These are phyloP conservation scores for Trichoderma gracile DNA, from an alignment of 2,329 filamentous ascomycete species.

Conservation along the genomic window DNA sequence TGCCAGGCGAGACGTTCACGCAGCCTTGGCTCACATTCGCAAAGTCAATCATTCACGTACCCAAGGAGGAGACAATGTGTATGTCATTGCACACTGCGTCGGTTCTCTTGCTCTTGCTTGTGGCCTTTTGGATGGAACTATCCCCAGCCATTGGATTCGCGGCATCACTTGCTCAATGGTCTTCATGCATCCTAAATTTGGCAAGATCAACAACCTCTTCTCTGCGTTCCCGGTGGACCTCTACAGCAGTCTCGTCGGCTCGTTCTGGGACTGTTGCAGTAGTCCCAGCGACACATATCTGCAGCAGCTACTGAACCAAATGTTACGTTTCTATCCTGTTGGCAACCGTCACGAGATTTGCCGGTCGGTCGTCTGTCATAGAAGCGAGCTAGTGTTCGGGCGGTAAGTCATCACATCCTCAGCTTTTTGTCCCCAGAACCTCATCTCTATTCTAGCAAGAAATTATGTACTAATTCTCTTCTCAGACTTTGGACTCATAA, in stretches of 20 bases:
- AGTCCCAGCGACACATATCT: conserved; percentile 9
- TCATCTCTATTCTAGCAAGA: no score
- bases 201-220: conserved; percentile 27
- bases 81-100: conserved; percentile 63
- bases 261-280: conserved; percentile 30
- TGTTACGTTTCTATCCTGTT: no score
- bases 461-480: no score
- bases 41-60: conserved; percentile 34
- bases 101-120: conserved; percentile 59
- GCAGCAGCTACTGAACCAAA: no score
- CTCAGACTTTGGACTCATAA: no score
- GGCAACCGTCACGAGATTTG: no score
- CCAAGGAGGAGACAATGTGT: conserved; percentile 43
- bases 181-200: conserved; percentile 58
- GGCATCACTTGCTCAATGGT: conserved; percentile 62
- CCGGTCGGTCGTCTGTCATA: no score
- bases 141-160: conserved; percentile 56
- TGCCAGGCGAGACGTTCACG: conserved; percentile 58
- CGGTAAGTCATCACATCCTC: no score
- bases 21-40: conserved; percentile 56
- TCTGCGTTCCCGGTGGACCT: conserved; percentile 25
- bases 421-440: no score
- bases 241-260: conserved; percentile 27
- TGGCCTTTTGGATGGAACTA: conserved; percentile 62
- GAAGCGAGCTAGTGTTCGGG: no score